phyloP scores from a whole-genome alignment of 2,329 filamentous ascomycete genomes.

The Sporothrix variecibatus region DNA sequence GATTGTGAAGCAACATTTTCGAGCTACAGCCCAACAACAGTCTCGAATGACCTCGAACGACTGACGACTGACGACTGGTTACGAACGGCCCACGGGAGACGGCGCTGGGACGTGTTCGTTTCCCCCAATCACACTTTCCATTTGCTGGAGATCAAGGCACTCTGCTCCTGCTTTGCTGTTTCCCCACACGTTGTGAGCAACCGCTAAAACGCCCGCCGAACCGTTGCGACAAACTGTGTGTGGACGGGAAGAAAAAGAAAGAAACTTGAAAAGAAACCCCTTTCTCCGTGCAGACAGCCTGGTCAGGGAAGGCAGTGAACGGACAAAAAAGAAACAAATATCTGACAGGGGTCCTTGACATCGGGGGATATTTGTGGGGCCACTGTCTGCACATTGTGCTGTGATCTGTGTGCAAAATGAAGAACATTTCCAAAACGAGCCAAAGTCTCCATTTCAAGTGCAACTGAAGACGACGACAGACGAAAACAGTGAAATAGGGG shows the following conservation, averaged over 20 bases:
- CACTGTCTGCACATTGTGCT: background rate
- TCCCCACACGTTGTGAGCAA: background rate
- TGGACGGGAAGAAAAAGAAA: background rate
- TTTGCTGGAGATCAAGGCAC: background rate
- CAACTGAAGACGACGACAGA: background rate
- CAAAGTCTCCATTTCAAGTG: conserved; percentile 1
- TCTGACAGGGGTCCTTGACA: background rate
- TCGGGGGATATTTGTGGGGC: background rate
- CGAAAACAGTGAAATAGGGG: background rate
- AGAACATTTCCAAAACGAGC: background rate
- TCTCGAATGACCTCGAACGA: background rate
- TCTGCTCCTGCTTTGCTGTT: background rate
- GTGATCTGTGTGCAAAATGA: conserved; percentile 5
- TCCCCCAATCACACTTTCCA: background rate
- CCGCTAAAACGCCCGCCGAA: background rate
- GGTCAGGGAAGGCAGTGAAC: background rate
- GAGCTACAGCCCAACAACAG: no score
- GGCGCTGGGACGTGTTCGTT: background rate
- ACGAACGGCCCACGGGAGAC: no score
- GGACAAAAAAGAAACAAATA: background rate
- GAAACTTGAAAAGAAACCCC: background rate
- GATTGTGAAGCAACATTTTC: background rate
- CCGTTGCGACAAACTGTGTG: background rate
- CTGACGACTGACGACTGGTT: no score
- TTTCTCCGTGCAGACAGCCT: conserved; percentile 11